Evolutionary conservation across 2,329 filamentous ascomycete species (phyloP).

Genomic region (Fusarium sp.): DNA sequence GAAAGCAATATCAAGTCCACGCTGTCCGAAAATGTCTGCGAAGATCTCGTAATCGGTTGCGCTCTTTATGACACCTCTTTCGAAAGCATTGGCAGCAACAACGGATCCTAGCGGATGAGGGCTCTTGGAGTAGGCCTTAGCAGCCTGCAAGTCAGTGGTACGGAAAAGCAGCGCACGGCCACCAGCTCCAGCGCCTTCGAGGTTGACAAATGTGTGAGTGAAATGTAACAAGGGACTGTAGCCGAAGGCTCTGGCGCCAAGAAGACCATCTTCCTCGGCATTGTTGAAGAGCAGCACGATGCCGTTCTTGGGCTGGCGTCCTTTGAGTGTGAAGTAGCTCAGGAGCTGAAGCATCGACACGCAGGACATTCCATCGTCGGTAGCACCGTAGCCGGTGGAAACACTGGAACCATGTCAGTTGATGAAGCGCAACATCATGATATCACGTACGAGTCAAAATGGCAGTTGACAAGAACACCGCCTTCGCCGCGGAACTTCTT

Average conservation of each 20-base stretch:
- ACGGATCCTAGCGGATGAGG: conserved; percentile 86
- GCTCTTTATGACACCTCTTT: conserved; percentile 80
- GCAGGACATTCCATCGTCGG: conserved; percentile 92
- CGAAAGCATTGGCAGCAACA: conserved; percentile 85
- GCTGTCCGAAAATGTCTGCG: conserved; percentile 78
- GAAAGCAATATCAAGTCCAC: conserved; percentile 93
- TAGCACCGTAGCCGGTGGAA: conserved; percentile 90
- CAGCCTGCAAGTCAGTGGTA: conserved; percentile 87
- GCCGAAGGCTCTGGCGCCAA: conserved; percentile 86
- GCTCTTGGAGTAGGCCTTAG: conserved; percentile 77
- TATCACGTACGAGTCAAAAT: conserved; percentile 78
- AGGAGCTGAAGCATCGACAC: conserved; percentile 88
- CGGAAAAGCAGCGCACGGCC: conserved; percentile 89
- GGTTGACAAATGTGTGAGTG: conserved; percentile 88
- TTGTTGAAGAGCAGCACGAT: conserved; percentile 92
- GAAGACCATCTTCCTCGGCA: conserved; percentile 91
- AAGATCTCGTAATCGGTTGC: conserved; percentile 93
- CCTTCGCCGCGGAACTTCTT: conserved; percentile 68
- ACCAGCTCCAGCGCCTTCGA: conserved; percentile 94
- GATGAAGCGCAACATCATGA: neutral
- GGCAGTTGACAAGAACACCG: conserved; percentile 91
- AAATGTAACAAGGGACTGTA: conserved; percentile 84
- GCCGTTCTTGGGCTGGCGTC: conserved; percentile 79
- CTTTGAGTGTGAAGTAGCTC: conserved; percentile 81
- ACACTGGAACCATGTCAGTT: conserved; percentile 66